Base-by-base conservation (phyloP, 2,329 filamentous ascomycete genomes). In the Dothistroma pini region DNA sequence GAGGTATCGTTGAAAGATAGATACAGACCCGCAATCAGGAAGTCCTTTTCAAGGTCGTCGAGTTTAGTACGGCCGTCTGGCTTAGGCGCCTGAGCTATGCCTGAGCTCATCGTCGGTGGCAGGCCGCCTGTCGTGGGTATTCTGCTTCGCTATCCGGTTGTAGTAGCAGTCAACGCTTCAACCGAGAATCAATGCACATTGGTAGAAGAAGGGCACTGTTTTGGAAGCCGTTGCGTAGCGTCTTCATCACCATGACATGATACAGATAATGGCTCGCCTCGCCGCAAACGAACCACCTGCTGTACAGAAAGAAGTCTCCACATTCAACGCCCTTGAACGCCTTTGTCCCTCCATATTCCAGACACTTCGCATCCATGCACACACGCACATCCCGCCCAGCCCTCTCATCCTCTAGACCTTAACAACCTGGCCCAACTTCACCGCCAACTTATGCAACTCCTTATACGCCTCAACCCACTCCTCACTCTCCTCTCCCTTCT, bases 381-480 rank as follows among this genome's bases (percentile, higher is more conserved):
- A 19, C 38, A 44, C 41, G n/a, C 41, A 44, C 8, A 38, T 38
- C 41, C n/a, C 41, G 8, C 14, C n/a, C 41, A 2, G 1, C 10
- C 6, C 41, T 44, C 29, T 16, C 25, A 19, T 12, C 47, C 21
- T 55, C 55, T 65, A 81, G 61, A 86, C 78, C 75, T 80, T 83
- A 60, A 86, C 81, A 63, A 78, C 79, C 75, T 82, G 80, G 54
- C 76, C 77, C 72, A 86, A 83, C 78, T 86, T 86, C 67, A 80
- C 71, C 48, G 84, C 84, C 60, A 86, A 69, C 77, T 86, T 86
- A 64, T 81, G 78, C 69, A 88, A 72, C 66, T 85, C 83, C 77
- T 84, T 84, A 70, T 80, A 76, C 31, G 82, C 81, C 63, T 85
- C 74, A 75, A 85, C 85, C 70, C 81, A 81, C 69, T 87, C 75